Evolutionary conservation across 2,329 filamentous ascomycete species (phyloP), one percentile per base, ranked within the genome.

Genomic region (Tolypocladium nubicola): DNA sequence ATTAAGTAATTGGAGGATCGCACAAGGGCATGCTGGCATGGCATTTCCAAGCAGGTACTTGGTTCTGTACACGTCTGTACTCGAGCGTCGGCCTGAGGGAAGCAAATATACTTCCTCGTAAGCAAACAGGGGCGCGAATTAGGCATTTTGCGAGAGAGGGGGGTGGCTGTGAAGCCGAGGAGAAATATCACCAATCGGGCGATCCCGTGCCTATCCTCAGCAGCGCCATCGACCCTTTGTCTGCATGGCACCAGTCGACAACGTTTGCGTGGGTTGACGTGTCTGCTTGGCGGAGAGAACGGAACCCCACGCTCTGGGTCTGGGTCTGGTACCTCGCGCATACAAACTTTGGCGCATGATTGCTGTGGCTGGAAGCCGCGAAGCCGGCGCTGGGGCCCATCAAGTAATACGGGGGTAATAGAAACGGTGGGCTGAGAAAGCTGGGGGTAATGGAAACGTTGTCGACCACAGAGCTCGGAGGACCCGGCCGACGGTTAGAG

Each of bases 401-500:
- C 66, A 72, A 66, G 71, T 73, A 73, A 72, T 66, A 65, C 64
- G 68, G 68, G 68, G 68, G 70, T 72, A 72, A 70, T 68, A 53
- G 62, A 69, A 69, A 69, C 63, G 57, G 58, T 58, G 58, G 56
- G 58, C 56, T 60, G 61, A 62, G 63, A 65, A 71, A 70, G 58
- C 66, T 70, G 68, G 68, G 68, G 68, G 69, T 71, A 71, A 71
- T 71, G 61, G 65, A 71, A 71, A 71, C 56, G 54, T 49, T 50
- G 13, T 10, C 55, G 14, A 8, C 53, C 43, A n/a, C 54, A 56
- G 56, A 52, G 26, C 26, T 43, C 55, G 47, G 55, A 45, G 30
- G 38, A 40, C 14, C 55, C 55, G 55, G 55, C 55, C 50, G 55
- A 58, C 53, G 53, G 54, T n/a, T 11, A n/a, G 49, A 35, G 55